Conservation (phyloP, 2,329 filamentous ascomycete genomes). For the Grosmannia clavigera region DNA sequence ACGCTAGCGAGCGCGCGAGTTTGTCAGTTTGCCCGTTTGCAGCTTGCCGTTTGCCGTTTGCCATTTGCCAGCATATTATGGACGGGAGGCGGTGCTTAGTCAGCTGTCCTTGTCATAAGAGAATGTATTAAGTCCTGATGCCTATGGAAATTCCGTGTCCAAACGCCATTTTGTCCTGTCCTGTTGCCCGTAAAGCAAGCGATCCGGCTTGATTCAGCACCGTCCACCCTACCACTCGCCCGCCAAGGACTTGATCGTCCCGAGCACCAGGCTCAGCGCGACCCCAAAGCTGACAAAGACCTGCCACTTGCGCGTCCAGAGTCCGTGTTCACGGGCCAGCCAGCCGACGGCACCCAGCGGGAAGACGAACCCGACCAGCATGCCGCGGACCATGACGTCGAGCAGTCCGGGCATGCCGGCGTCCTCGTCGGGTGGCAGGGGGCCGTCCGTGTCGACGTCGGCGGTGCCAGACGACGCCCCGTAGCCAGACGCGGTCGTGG, state of each 20-base stretch:
- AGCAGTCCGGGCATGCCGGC: conserved; percentile 43
- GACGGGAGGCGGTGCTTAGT: too few relatives aligned
- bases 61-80: too few relatives aligned
- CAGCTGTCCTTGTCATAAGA: too few relatives aligned
- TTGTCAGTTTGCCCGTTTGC: too few relatives aligned
- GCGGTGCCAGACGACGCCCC: too few relatives aligned
- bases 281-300: conserved; percentile 81
- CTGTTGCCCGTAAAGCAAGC: too few relatives aligned
- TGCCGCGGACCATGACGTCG: conserved; percentile 79
- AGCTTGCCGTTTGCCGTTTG: too few relatives aligned
- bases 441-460: conserved; percentile 14
- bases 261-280: conserved; percentile 65
- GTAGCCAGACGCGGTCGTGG: neutral
- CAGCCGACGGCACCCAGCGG: conserved; percentile 77
- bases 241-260: conserved; percentile 44
- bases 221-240: conserved; percentile 17
- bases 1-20: too few relatives aligned
- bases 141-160: too few relatives aligned
- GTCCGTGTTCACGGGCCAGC: conserved; percentile 74
- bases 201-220: too few relatives aligned
- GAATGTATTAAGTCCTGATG: too few relatives aligned
- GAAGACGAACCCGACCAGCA: conserved; percentile 90
- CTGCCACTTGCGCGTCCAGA: conserved; percentile 75
- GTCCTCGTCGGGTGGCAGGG: conserved; percentile 30
- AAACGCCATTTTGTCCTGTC: too few relatives aligned